These are phyloP conservation scores for Quercus rubra DNA, from an alignment of 306 rosid species.

Conservation along the genomic window DNA sequence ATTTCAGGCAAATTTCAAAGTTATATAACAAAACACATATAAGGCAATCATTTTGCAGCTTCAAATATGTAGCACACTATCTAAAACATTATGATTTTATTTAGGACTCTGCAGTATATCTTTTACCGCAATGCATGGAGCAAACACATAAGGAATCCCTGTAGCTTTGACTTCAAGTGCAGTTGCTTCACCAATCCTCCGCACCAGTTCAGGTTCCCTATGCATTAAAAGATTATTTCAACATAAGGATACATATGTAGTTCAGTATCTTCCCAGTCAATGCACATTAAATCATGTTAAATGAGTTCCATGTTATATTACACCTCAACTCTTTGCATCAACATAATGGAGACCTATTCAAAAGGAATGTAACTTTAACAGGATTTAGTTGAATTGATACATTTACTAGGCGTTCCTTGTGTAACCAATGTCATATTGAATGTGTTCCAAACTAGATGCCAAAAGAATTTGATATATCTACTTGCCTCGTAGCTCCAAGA, in stretches of 20 bases:
- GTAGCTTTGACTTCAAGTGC: conserved; percentile 96
- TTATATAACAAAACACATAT: not conserved
- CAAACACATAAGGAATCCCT: conserved; percentile 85
- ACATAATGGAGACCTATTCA: not conserved
- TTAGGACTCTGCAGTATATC: not conserved
- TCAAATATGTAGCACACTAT: conserved; percentile 6
- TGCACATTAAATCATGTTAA: not conserved
- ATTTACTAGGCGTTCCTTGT: not conserved
- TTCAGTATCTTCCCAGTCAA: not conserved
- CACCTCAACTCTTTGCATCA: not conserved
- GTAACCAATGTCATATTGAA: not conserved
- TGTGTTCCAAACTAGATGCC: not conserved
- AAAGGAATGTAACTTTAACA: not conserved
- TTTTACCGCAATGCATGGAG: conserved; percentile 94
- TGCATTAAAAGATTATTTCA: conserved; percentile 19
- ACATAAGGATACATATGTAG: conserved; percentile 14
- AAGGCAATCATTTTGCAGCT: conserved; percentile 10
- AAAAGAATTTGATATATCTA: conserved; percentile 9
- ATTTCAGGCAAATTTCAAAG: conserved; percentile 27
- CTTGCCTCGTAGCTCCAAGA: conserved; percentile 96
- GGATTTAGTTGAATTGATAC: not conserved
- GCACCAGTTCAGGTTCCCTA: conserved; percentile 70
- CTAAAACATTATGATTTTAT: conserved; percentile 11
- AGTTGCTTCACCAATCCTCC: conserved; percentile 85
- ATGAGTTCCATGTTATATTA: not conserved